phyloP scores from a whole-genome alignment of 148 eudicot genomes.

The Spergularia marina region DNA sequence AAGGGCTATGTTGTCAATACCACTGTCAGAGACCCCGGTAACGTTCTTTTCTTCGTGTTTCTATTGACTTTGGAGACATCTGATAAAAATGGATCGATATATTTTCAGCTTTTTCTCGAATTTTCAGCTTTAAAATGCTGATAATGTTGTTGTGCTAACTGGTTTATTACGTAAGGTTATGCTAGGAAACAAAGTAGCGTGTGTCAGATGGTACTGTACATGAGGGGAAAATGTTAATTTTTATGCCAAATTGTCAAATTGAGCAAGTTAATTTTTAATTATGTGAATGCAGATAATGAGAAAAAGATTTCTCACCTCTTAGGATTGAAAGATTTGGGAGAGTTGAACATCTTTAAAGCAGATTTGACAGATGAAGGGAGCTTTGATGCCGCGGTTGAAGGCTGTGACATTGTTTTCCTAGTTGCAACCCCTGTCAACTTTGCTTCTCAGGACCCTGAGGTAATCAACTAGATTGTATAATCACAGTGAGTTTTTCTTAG shows the following conservation, averaged over 20 bases:
- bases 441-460: slow-evolving; percentile 71
- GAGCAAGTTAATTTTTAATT: not conserved
- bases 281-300: slow-evolving; percentile 38
- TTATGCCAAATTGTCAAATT: not conserved
- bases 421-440: slow-evolving; percentile 73
- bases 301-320: slow-evolving; percentile 49
- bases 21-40: slow-evolving; percentile 68
- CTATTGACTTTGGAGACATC: not conserved
- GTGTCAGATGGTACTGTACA: not conserved
- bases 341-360: slow-evolving; percentile 46
- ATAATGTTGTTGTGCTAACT: too few species aligned
- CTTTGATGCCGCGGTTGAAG: slow-evolving; percentile 54
- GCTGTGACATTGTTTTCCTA: slow-evolving; percentile 54
- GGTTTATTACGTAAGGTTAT: too few species aligned
- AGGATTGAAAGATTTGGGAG: slow-evolving; percentile 39
- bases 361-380: slow-evolving; percentile 57
- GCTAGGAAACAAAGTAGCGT: not conserved
- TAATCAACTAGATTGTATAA: not conserved
- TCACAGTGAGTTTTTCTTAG: too few species aligned
- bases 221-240: not conserved
- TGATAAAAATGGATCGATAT: not conserved
- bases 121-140: not conserved
- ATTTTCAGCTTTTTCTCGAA: not conserved
- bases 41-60: not conserved
- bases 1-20: slow-evolving; percentile 54